Conservation (phyloP, 192 early-diverging fungal species). For the Coemansia sp. region DNA sequence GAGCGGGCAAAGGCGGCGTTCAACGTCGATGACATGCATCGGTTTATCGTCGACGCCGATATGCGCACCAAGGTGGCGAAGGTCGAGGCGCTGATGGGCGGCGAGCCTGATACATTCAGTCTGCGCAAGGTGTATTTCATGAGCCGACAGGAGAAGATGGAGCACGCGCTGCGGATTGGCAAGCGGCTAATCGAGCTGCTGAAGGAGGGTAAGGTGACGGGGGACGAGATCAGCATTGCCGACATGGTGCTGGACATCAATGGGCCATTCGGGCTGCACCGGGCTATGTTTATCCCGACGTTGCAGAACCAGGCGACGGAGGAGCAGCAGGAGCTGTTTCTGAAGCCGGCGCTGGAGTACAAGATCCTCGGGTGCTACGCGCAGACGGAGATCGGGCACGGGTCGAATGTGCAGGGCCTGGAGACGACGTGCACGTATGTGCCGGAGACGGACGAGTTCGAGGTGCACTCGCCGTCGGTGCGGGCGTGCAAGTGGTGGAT, state of each 20-base stretch:
- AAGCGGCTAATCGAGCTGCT: conserved; percentile 63
- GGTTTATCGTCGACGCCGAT: conserved; percentile 68
- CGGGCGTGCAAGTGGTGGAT: conserved; percentile 89
- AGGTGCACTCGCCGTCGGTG: conserved; percentile 75
- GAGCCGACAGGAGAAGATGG: conserved; percentile 69
- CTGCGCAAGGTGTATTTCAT: conserved; percentile 70
- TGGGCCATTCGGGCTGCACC: conserved; percentile 68
- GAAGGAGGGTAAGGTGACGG: conserved; percentile 32
- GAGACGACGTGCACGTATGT: conserved; percentile 87
- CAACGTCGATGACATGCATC: conserved; percentile 61
- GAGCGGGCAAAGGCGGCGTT: conserved; percentile 74
- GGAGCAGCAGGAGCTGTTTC: conserved; percentile 78
- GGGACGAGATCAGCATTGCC: conserved; percentile 55
- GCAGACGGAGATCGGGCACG: conserved; percentile 76
- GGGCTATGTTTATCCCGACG: conserved; percentile 82
- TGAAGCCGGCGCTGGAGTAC: conserved; percentile 69
- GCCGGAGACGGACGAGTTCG: conserved; percentile 84
- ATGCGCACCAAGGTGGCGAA: conserved; percentile 59
- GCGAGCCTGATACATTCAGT: conserved; percentile 69
- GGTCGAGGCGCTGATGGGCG: conserved; percentile 61
- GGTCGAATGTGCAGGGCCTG: conserved; percentile 79
- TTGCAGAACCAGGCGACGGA: conserved; percentile 68
- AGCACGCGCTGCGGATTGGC: conserved; percentile 61
- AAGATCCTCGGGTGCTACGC: conserved; percentile 86
- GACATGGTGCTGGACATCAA: conserved; percentile 55